Base-by-base conservation (phyloP, 305 asterid genomes). In the Rubia tinctorum region DNA sequence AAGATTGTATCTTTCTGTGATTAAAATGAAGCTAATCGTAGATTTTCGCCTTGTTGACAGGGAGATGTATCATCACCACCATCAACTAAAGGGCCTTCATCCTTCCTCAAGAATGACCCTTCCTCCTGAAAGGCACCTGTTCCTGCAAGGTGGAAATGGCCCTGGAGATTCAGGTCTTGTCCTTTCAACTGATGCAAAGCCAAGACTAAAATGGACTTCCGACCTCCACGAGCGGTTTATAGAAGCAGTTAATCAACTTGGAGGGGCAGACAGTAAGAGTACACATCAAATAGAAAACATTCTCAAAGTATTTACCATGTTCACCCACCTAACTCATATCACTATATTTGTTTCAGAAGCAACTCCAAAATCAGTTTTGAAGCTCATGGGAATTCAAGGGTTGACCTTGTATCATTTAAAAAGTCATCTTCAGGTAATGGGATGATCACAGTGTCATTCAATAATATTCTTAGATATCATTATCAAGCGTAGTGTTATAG, bases 331-430 rank as follows among this genome's bases (percentile, higher is more conserved):
- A 69, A 70, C 66, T 71, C 53, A 49, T 75, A 20, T 77, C 64
- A 77, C 80, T 71, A 74, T 78, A 30, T 66, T 55, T 58, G 63
- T 80, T 81, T 82, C 96, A 95, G 99, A 91, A 86, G 99, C 99
- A 75, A 95, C 99, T 68, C 99, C 99, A 63, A 95, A 95, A 82
- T 91, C 99, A 75, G 97, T 95, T 68, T 72, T 95, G 91, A 95
- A 95, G 83, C 97, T 92, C 73, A 95, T 95, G 99, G 98, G 98
- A 65, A 91, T 92, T 82, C 99, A 76, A 66, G 99, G 99, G 77
- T 79, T 95, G 66, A 95, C 99, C 62, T 86, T 95, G 75, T 95
- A 95, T 83, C 99, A 95, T 84, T 80, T 95, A 67, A 95, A 95
- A 91, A 95, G 99, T 77, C 99, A 95, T 87, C 98, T 95, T 77